Evolutionary conservation across 805 yeast species (phyloP), one percentile per base, ranked within the genome.

Genomic region (Cyberlindnera nakhonratchasimensis): DNA sequence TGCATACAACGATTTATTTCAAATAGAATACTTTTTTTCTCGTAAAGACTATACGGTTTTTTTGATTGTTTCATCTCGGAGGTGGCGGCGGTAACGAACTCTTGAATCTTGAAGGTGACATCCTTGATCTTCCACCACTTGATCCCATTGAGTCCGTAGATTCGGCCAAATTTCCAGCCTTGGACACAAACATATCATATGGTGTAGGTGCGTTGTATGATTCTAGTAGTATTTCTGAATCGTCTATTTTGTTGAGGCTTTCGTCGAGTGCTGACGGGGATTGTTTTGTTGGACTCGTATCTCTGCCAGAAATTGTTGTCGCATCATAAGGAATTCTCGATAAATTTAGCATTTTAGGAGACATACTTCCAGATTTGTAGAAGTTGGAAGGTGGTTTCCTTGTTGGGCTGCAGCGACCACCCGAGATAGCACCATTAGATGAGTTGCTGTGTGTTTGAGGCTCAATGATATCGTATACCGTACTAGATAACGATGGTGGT

Each of bases 121-220:
- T 47, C 32, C 49, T 38, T 26, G 46, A 44, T 36, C 42, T 39
- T 6, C 43, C 42, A n/a, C 40, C 40, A 33, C 39, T 34, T 3
- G 48, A 43, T 2, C 43, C 43, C 39, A 34, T 34, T 4, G 46
- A 41, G 17, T 18, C 34, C 14, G 19, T 29, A 8, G 49, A 34
- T 8, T 39, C 36, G 5, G 33, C 28, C 22, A 40, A 32, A 5
- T 31, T 33, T 3, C 50, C 37, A 12, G 40, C 40, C 14, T 44
- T 43, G 13, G 34, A 29, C 12, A 43, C 50, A 42, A 52, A 52
- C 22, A 23, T 40, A 7, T 72, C 75, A 34, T 65, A 62, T 2
- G 79, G 77, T 0, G 74, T 65, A 4, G 79, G 79, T 1, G 78
- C 77, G 46, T 70, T 63, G 46, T 58, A 66, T 37, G 54, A 58